Conservation (phyloP, 2,329 filamentous ascomycete genomes). For the Juglanconis sp. region DNA sequence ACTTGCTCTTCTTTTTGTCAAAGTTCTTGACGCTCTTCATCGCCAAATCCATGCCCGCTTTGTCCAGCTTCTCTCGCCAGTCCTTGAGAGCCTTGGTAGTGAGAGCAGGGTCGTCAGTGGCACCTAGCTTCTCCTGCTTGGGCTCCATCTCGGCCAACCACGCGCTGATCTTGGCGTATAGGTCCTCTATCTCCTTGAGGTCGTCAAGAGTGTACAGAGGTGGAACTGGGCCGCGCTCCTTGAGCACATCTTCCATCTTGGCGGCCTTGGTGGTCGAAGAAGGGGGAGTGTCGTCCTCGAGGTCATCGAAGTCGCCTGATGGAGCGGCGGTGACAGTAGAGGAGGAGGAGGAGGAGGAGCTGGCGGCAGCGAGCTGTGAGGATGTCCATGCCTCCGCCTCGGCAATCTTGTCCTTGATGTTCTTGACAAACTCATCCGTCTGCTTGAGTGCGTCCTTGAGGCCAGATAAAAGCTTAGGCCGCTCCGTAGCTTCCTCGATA, state of each 20-base stretch:
- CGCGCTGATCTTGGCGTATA: conserved; percentile 58
- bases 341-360: conserved; percentile 41
- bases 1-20: conserved; percentile 43
- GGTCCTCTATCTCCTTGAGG: conserved; percentile 59
- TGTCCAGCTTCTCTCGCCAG: conserved; percentile 68
- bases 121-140: conserved; percentile 67
- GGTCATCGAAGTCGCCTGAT: conserved; percentile 61
- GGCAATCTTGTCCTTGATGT: conserved; percentile 66
- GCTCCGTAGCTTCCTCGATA: conserved; percentile 66
- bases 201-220: conserved; percentile 73
- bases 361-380: conserved; percentile 49
- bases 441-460: conserved; percentile 70
- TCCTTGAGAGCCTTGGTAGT: conserved; percentile 67
- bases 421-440: conserved; percentile 66
- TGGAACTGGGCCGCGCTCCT: conserved; percentile 52
- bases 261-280: conserved; percentile 35
- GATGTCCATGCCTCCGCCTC: conserved; percentile 64
- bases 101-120: conserved; percentile 72
- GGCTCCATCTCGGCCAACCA: conserved; percentile 75
- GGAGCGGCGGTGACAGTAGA: conserved; percentile 43
- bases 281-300: conserved; percentile 65
- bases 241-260: conserved; percentile 41
- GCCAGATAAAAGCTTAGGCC: conserved; percentile 65
- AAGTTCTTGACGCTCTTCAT: conserved; percentile 63
- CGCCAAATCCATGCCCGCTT: conserved; percentile 66